A percentile compares a stretch with the other conserved stretches of the same genome.
Evolutionary conservation across 2,329 filamentous ascomycete species (phyloP).

Genomic region (Exophiala phaeomuriformis): DNA sequence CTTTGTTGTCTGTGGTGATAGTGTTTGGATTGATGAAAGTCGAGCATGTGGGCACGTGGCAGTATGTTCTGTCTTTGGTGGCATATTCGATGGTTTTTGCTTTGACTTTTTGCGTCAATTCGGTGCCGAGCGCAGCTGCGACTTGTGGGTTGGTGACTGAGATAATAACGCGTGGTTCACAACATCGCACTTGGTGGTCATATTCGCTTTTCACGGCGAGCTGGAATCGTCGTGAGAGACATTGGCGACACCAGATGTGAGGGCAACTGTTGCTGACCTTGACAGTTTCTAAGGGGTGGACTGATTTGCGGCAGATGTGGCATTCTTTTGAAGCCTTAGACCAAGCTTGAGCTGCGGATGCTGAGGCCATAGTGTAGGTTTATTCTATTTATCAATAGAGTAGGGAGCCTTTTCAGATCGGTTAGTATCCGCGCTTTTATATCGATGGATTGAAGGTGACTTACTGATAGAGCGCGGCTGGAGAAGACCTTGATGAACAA

Average conservation of each 20-base stretch:
- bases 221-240: slow-evolving; percentile 4
- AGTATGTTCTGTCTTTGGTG: slow-evolving; percentile 47
- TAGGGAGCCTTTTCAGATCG: too few species aligned
- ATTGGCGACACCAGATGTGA: slow-evolving; percentile 16
- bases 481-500: background rate
- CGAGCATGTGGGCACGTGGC: slow-evolving; percentile 40
- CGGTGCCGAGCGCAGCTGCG: background rate
- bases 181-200: slow-evolving; percentile 15
- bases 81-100: slow-evolving; percentile 45
- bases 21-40: slow-evolving; percentile 39
- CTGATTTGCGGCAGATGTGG: slow-evolving; percentile 1
- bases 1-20: slow-evolving; percentile 32
- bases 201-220: slow-evolving; percentile 10
- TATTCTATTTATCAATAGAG: too few species aligned
- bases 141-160: slow-evolving; percentile 1
- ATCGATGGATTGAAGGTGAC: background rate
- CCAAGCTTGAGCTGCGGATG: too few species aligned
- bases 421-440: too few species aligned
- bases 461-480: background rate
- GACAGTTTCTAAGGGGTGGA: background rate
- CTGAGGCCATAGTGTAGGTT: background rate
- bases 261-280: slow-evolving; percentile 1
- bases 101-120: slow-evolving; percentile 30
- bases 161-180: background rate
- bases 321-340: background rate